phyloP scores from a whole-genome alignment of 805 yeast species.

The Ogataea minuta region DNA sequence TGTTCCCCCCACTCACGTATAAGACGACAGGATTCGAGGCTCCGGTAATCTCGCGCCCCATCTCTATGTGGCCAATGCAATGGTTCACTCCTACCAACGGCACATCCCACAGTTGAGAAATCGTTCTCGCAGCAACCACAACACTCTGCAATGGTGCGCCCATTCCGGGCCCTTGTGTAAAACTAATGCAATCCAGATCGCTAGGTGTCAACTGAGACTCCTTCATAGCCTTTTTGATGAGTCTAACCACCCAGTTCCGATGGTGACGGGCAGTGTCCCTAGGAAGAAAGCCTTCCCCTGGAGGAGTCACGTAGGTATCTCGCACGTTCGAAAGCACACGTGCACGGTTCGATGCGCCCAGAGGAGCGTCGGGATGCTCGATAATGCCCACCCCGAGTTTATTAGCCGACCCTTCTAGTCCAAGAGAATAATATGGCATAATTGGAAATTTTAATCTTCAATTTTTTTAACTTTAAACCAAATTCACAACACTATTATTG shows the following conservation, averaged over 20 bases:
- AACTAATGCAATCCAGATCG: constrained; percentile 79
- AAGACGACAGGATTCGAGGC: constrained; percentile 96
- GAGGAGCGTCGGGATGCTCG: constrained; percentile 63
- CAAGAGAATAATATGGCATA: constrained; percentile 52
- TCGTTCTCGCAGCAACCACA: constrained; percentile 86
- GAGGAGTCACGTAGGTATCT: constrained; percentile 94
- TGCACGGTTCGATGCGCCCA: constrained; percentile 59
- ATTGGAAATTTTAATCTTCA: neutral
- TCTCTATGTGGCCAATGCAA: constrained; percentile 97
- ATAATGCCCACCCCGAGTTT: constrained; percentile 93
- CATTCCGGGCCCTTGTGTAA: constrained; percentile 99
- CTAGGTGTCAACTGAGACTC: constrained; percentile 51
- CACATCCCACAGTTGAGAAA: constrained; percentile 72
- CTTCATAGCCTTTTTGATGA: constrained; percentile 61
- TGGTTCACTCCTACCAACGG: constrained; percentile 96
- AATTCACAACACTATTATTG: neutral
- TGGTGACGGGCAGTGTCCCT: constrained; percentile 97
- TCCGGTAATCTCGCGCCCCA: constrained; percentile 99
- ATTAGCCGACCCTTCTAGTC: constrained; percentile 96
- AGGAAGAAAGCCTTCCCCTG: constrained; percentile 97
- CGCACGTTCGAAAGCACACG: constrained; percentile 83
- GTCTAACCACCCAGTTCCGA: constrained; percentile 86
- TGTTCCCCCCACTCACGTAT: constrained; percentile 97
- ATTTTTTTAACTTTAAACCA: constrained; percentile 1
- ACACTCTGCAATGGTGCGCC: constrained; percentile 97